These are phyloP conservation scores for Cadophora sp. DNA, from an alignment of 2,329 filamentous ascomycete species.

Conservation along the genomic window DNA sequence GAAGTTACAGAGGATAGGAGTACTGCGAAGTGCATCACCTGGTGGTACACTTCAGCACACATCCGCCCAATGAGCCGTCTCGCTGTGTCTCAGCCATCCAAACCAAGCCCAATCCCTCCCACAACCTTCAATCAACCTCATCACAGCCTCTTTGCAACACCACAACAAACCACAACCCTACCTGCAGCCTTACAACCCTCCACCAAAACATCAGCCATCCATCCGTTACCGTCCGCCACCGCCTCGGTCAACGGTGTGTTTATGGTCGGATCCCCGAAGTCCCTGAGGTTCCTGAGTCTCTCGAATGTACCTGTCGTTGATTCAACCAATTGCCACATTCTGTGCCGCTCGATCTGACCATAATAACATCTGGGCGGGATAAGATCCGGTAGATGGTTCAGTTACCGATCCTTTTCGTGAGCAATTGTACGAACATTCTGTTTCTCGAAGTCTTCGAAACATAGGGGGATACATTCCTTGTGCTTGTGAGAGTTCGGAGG, in stretches of 20 bases:
- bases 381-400: not conserved
- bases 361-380: not conserved
- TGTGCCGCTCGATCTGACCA: slow-evolving; percentile 6
- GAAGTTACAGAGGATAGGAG: not conserved
- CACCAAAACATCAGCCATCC: not conserved
- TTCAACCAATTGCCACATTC: not conserved
- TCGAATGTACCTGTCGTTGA: not conserved
- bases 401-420: slow-evolving; percentile 9
- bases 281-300: not conserved
- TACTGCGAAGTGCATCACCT: not conserved
- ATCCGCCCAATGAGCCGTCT: not conserved
- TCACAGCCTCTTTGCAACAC: slow-evolving; percentile 2
- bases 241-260: slow-evolving; percentile 13
- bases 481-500: not conserved
- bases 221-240: not conserved
- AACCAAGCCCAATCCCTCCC: not conserved
- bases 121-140: not conserved
- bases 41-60: slow-evolving; percentile 5
- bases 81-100: slow-evolving; percentile 1
- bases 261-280: slow-evolving; percentile 9
- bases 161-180: not conserved
- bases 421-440: not conserved
- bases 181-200: slow-evolving; percentile 1
- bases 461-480: not conserved
- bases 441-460: slow-evolving; percentile 5